These are phyloP conservation scores for Coemansia interrupta DNA, from an alignment of 192 early-diverging fungal genomes.

Conservation along the genomic window DNA sequence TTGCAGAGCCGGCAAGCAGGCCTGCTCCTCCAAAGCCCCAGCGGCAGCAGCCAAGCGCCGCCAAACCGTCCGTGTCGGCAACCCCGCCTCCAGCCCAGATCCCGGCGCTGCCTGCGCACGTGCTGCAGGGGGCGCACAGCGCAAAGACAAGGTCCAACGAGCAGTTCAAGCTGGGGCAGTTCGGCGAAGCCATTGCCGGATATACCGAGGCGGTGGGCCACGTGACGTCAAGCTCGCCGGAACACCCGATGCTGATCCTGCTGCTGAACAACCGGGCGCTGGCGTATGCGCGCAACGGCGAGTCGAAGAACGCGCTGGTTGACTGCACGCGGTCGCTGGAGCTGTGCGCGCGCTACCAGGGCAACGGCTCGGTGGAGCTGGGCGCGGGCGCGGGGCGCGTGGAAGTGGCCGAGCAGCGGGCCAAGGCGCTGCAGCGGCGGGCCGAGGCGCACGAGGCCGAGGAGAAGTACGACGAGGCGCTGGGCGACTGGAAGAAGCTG, in stretches of 20 bases:
- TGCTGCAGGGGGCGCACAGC: constrained; percentile 11
- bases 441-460: constrained; percentile 76
- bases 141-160: constrained; percentile 72
- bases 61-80: not conserved
- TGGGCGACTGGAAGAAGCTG: constrained; percentile 56
- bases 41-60: not conserved
- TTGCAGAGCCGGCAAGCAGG: not conserved
- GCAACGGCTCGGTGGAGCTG: constrained; percentile 29
- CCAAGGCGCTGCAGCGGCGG: constrained; percentile 72
- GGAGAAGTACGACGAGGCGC: constrained; percentile 77
- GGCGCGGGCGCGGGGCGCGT: constrained; percentile 18
- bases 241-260: constrained; percentile 62
- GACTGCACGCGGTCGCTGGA: constrained; percentile 63
- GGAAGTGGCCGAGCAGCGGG: constrained; percentile 56
- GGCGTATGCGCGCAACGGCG: constrained; percentile 75
- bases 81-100: constrained; percentile 11
- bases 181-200: constrained; percentile 66
- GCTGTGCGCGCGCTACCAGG: constrained; percentile 30
- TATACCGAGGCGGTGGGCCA: constrained; percentile 67
- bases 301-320: constrained; percentile 64
- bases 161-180: constrained; percentile 86
- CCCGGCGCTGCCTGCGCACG: constrained; percentile 15
- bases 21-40: not conserved
- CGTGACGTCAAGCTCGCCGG: constrained; percentile 51
- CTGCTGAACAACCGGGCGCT: constrained; percentile 85